Evolutionary conservation across 768 basidiomycete genomes (phyloP).

Genomic region (Amanita thiersii): DNA sequence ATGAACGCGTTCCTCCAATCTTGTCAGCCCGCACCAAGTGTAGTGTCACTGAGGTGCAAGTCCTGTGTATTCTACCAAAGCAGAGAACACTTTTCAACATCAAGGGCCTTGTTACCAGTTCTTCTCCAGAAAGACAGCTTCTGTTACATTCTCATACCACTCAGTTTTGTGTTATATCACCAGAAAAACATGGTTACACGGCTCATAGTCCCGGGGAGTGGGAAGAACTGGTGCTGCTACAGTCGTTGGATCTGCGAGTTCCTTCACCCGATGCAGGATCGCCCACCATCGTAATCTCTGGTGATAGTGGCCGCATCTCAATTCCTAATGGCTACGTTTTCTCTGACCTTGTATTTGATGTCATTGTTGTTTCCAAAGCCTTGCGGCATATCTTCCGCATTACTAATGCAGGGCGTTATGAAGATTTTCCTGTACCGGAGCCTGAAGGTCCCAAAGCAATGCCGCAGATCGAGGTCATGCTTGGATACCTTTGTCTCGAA

Average conservation of each 20-base stretch:
- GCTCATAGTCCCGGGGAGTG: constrained; percentile 42
- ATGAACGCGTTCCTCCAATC: constrained; percentile 16
- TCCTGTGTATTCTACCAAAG: constrained; percentile 38
- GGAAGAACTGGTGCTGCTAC: constrained; percentile 67
- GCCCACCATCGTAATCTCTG: constrained; percentile 38
- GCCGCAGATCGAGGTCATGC: constrained; percentile 49
- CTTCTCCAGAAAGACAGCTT: constrained; percentile 18
- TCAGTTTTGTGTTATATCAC: constrained; percentile 53
- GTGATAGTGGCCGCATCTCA: constrained; percentile 62
- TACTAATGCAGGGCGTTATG: constrained; percentile 42
- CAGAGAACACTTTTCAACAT: constrained; percentile 31
- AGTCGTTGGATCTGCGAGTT: constrained; percentile 37
- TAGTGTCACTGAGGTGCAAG: constrained; percentile 37
- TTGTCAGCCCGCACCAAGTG: constrained; percentile 10
- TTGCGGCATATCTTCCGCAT: constrained; percentile 60
- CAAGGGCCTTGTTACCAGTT: constrained; percentile 24
- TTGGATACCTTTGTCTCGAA: constrained; percentile 65
- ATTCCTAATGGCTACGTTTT: constrained; percentile 76
- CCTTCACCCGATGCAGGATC: constrained; percentile 23
- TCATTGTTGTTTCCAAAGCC: constrained; percentile 62
- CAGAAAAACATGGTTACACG: constrained; percentile 21
- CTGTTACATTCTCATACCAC: constrained; percentile 31
- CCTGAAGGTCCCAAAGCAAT: constrained; percentile 68
- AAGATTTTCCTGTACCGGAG: constrained; percentile 49
- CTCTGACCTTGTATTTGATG: constrained; percentile 68